Conservation (phyloP, 441 rosid genomes). For the Pelargonium myrrhifolium region DNA sequence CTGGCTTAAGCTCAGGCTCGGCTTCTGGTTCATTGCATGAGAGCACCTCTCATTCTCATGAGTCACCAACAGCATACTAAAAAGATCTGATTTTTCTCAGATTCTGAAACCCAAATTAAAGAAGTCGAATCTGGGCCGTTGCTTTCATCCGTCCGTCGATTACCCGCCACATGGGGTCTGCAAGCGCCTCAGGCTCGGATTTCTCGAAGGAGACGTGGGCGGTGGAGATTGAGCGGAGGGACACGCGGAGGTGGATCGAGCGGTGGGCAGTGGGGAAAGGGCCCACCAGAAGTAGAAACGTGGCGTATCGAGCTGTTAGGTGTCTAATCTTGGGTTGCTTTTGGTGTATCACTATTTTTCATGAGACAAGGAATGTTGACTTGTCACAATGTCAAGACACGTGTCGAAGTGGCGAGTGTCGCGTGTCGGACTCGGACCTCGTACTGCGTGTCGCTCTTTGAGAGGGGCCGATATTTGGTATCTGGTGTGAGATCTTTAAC, state of each 20-base stretch:
- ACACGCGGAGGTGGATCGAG: constrained; percentile 32
- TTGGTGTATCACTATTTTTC: too few species aligned
- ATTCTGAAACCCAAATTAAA: too few species aligned
- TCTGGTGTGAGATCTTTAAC: neutral
- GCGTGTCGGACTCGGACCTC: constrained; percentile 16
- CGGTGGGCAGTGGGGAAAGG: constrained; percentile 16
- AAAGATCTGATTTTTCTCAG: too few species aligned
- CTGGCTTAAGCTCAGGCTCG: too few species aligned
- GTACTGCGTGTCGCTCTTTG: constrained; percentile 15
- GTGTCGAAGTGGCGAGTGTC: constrained; percentile 20
- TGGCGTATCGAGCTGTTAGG: constrained; percentile 26
- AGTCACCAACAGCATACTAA: neutral
- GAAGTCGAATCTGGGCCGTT: constrained; percentile 20
- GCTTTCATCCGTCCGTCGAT: constrained; percentile 7
- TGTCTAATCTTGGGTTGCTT: neutral
- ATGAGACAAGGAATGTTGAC: constrained; percentile 23
- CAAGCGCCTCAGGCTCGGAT: constrained; percentile 17
- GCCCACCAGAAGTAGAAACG: constrained; percentile 30
- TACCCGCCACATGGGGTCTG: constrained; percentile 30
- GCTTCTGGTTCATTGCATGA: constrained; percentile 9
- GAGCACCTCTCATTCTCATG: neutral
- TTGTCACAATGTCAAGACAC: constrained; percentile 16
- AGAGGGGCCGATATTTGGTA: constrained; percentile 19
- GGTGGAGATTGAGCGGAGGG: constrained; percentile 7
- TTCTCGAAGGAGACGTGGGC: constrained; percentile 34